Evolutionary conservation across 2,329 filamentous ascomycete species (phyloP).

Genomic region (Paraphoma sp.): DNA sequence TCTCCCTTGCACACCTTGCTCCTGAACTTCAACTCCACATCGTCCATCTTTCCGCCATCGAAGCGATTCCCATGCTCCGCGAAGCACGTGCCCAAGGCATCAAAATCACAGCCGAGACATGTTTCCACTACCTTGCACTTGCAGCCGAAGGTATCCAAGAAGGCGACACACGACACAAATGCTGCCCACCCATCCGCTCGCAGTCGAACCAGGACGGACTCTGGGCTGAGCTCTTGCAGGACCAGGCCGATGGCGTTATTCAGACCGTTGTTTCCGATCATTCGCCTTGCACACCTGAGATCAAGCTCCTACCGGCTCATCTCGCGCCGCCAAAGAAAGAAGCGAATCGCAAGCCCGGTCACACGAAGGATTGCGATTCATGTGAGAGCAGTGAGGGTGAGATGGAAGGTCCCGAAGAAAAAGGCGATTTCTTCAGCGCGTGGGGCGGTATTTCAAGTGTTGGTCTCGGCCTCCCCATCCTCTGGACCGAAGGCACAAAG

Average conservation of each 20-base stretch:
- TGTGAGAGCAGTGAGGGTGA: constrained; percentile 36
- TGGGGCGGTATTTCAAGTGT: constrained; percentile 98
- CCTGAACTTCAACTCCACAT: constrained; percentile 89
- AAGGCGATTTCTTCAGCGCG: constrained; percentile 90
- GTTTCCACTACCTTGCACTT: constrained; percentile 91
- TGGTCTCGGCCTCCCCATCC: constrained; percentile 87
- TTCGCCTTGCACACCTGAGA: constrained; percentile 91
- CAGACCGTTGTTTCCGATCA: constrained; percentile 93
- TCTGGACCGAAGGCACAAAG: constrained; percentile 77
- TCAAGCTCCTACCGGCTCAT: constrained; percentile 82
- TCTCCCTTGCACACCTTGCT: constrained; percentile 79
- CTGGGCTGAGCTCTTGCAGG: constrained; percentile 76
- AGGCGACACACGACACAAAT: constrained; percentile 92
- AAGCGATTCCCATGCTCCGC: constrained; percentile 82
- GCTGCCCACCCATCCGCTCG: constrained; percentile 88
- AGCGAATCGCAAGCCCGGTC: constrained; percentile 36
- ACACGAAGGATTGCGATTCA: constrained; percentile 46
- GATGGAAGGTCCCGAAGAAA: constrained; percentile 50
- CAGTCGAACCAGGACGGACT: constrained; percentile 82
- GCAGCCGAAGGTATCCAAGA: constrained; percentile 81
- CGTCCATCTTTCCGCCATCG: constrained; percentile 87
- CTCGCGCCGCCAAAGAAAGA: constrained; percentile 62
- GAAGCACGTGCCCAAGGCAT: constrained; percentile 75
- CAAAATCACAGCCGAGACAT: constrained; percentile 92
- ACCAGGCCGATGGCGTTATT: constrained; percentile 74